phyloP scores from a whole-genome alignment of 768 basidiomycete species.

The Hygrophoropsis aurantiaca region DNA sequence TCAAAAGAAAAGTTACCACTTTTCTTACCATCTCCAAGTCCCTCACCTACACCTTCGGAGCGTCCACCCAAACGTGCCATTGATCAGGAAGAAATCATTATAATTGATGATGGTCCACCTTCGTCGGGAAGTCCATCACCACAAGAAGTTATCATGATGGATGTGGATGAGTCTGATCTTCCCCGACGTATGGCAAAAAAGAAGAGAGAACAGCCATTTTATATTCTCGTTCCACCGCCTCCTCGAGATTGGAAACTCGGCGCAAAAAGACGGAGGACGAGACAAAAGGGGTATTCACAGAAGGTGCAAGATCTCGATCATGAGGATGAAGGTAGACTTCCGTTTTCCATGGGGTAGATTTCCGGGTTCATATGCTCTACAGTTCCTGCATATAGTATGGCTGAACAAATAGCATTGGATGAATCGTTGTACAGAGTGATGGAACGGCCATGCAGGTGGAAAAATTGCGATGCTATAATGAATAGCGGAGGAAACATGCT shows the following conservation, averaged over 20 bases:
- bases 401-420: constrained; percentile 44
- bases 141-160: constrained; percentile 12
- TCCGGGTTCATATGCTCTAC: constrained; percentile 26
- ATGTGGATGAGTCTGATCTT: constrained; percentile 1
- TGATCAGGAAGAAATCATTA: constrained; percentile 16
- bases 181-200: constrained; percentile 13
- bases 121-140: constrained; percentile 21
- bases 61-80: constrained; percentile 12
- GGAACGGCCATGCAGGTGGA: constrained; percentile 57
- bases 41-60: constrained; percentile 25
- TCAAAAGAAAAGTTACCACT: constrained; percentile 36
- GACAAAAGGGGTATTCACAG: constrained; percentile 14
- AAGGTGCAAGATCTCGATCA: constrained; percentile 14
- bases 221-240: constrained; percentile 28
- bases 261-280: constrained; percentile 12
- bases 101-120: constrained; percentile 4
- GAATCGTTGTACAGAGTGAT: constrained; percentile 49
- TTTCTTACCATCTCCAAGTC: constrained; percentile 48
- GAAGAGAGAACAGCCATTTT: constrained; percentile 22
- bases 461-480: constrained; percentile 50
- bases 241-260: constrained; percentile 17
- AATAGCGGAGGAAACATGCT: constrained; percentile 53
- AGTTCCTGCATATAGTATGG: constrained; percentile 38
- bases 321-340: constrained; percentile 31
- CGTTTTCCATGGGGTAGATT: constrained; percentile 16